A percentile compares a stretch with the other conserved stretches of the same genome.
Evolutionary conservation across 768 basidiomycete species (phyloP).

Genomic region (Kwoniella sp.): DNA sequence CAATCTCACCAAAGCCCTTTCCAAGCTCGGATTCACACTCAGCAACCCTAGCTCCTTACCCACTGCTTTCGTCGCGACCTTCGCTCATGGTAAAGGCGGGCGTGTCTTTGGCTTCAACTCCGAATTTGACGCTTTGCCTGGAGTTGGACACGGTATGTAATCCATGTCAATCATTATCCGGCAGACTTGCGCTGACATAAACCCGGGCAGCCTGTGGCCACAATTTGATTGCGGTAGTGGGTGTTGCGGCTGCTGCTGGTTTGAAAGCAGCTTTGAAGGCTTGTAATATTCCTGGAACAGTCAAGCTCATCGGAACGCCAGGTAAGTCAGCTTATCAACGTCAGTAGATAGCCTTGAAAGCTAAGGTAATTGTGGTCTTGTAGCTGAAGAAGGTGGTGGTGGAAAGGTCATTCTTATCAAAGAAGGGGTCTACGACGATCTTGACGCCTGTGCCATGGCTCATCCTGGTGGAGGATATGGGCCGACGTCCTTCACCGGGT

Average conservation of each 20-base stretch:
- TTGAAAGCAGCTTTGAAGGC: constrained; percentile 34
- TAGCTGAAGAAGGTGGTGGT: constrained; percentile 48
- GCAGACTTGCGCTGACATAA: constrained; percentile 4
- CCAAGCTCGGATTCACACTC: constrained; percentile 28
- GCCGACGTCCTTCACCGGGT: constrained; percentile 23
- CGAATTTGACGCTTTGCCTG: constrained; percentile 44
- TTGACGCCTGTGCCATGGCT: constrained; percentile 47
- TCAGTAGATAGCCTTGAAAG: not conserved
- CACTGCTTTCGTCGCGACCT: constrained; percentile 41
- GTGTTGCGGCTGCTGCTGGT: constrained; percentile 33
- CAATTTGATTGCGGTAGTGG: constrained; percentile 44
- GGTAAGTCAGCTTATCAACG: constrained; percentile 10
- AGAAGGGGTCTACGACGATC: constrained; percentile 36
- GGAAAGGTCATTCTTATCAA: constrained; percentile 40
- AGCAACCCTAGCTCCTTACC: constrained; percentile 29
- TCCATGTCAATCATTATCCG: not conserved
- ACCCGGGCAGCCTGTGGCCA: constrained; percentile 25
- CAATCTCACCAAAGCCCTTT: constrained; percentile 21
- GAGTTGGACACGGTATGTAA: constrained; percentile 31
- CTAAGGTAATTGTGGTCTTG: constrained; percentile 15
- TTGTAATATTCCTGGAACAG: constrained; percentile 31
- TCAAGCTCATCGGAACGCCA: constrained; percentile 42
- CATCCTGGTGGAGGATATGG: constrained; percentile 42
- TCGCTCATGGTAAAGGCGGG: constrained; percentile 25
- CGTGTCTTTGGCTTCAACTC: constrained; percentile 33